Evolutionary conservation across 2,329 filamentous ascomycete genomes (phyloP).

Genomic region (Rosellinia necatrix): DNA sequence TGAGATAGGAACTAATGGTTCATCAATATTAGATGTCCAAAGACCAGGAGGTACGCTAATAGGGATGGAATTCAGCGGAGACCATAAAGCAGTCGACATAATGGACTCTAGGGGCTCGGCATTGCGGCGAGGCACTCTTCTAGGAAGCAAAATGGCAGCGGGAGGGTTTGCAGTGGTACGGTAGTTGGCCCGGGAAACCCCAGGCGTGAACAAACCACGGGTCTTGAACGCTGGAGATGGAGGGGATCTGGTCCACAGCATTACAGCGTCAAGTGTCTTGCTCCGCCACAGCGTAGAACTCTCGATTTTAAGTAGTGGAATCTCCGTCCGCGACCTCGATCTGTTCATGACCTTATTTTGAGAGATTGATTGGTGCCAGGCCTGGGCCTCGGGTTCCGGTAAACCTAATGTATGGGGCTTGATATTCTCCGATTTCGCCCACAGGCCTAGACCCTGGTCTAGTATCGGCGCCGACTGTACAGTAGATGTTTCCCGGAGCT

Average conservation of each 20-base stretch:
- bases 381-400: slow-evolving; percentile 5
- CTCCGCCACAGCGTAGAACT: slow-evolving; percentile 12
- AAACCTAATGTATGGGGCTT: neutral
- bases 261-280: neutral
- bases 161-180: slow-evolving; percentile 13
- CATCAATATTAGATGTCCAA: neutral
- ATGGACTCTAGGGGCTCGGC: neutral
- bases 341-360: neutral
- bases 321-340: slow-evolving; percentile 1
- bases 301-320: neutral
- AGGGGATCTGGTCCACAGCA: slow-evolving; percentile 5
- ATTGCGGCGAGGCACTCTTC: neutral
- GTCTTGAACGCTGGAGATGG: neutral
- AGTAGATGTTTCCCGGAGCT: neutral
- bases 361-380: slow-evolving; percentile 12
- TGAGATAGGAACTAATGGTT: too few relatives aligned
- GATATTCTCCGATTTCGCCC: neutral
- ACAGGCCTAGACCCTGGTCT: neutral
- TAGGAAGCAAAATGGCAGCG: slow-evolving; percentile 2
- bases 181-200: neutral
- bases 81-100: slow-evolving; percentile 12
- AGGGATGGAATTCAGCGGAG: neutral
- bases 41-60: neutral
- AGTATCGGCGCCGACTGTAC: neutral
- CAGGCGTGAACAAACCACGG: neutral